These are phyloP conservation scores for Xylariomycetidae sp. DNA, from an alignment of 2,329 filamentous ascomycete genomes.

Conservation along the genomic window DNA sequence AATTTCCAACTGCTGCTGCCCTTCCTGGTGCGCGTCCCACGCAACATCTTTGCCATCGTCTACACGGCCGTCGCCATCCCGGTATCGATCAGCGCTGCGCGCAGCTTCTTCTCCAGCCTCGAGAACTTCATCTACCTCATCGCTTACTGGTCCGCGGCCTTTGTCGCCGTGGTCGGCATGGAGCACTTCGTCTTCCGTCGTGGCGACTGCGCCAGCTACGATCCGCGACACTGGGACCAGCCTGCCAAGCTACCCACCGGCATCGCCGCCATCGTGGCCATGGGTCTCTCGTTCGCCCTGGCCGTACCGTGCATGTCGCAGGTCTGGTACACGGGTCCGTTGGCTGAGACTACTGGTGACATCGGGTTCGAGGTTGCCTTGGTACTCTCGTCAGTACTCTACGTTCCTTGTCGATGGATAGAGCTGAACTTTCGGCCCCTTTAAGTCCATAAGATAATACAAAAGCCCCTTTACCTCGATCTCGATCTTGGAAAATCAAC, in stretches of 20 bases:
- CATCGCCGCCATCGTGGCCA: neutral
- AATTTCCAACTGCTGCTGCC: constrained; percentile 38
- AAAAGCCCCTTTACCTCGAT: too few species aligned
- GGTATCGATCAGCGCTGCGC: constrained; percentile 34
- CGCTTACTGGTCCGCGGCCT: constrained; percentile 33
- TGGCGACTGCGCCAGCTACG: neutral
- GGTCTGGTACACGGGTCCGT: neutral
- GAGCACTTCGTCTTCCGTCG: neutral
- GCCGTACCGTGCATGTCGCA: neutral
- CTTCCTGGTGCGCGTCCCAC: constrained; percentile 33
- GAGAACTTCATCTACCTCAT: constrained; percentile 41
- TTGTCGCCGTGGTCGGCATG: neutral
- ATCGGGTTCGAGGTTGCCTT: neutral
- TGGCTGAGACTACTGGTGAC: neutral
- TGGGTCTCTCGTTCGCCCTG: neutral
- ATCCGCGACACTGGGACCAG: neutral
- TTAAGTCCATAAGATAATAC: too few species aligned
- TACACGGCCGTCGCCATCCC: constrained; percentile 37
- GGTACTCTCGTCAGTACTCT: neutral
- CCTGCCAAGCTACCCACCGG: neutral
- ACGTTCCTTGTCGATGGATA: neutral
- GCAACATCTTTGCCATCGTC: constrained; percentile 35
- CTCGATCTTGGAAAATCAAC: too few species aligned
- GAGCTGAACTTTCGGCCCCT: too few species aligned
- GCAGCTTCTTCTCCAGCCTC: constrained; percentile 35